A percentile compares a stretch with the other conserved stretches of the same genome.
phyloP scores from a whole-genome alignment of 1,284 basidiomycete genomes.

The Ganoderma boninense region DNA sequence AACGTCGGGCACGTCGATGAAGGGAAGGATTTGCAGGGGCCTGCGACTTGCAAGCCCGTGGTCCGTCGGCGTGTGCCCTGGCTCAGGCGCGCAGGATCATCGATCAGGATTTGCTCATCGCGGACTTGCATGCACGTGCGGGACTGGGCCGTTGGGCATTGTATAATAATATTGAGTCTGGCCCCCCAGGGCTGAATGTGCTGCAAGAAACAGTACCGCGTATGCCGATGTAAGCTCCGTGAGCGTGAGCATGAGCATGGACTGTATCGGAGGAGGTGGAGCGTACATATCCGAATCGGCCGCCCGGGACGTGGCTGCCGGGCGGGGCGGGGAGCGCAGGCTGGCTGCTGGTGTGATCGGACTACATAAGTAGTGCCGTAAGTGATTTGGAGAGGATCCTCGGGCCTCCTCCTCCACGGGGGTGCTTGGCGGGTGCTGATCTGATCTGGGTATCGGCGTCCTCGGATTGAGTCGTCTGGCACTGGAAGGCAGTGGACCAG shows the following conservation, averaged over 20 bases:
- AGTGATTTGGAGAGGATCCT: background rate
- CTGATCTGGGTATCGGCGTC: background rate
- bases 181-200: too few species aligned
- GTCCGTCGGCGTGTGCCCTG: background rate
- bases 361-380: too few species aligned
- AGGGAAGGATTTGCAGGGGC: conserved; percentile 8
- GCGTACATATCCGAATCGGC: background rate
- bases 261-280: background rate
- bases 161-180: too few species aligned
- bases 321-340: background rate
- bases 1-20: conserved; percentile 6
- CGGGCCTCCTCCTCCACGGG: background rate
- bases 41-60: too few species aligned
- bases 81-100: background rate
- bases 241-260: too few species aligned
- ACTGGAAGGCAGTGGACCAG: background rate
- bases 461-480: background rate
- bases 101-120: too few species aligned
- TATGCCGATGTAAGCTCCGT: too few species aligned
- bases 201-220: too few species aligned
- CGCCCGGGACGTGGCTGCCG: too few species aligned
- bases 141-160: background rate
- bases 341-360: too few species aligned
- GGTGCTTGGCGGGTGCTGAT: background rate
- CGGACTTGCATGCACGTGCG: background rate